These are phyloP conservation scores for Neltuma alba DNA, from an alignment of 306 rosid species.

Conservation along the genomic window DNA sequence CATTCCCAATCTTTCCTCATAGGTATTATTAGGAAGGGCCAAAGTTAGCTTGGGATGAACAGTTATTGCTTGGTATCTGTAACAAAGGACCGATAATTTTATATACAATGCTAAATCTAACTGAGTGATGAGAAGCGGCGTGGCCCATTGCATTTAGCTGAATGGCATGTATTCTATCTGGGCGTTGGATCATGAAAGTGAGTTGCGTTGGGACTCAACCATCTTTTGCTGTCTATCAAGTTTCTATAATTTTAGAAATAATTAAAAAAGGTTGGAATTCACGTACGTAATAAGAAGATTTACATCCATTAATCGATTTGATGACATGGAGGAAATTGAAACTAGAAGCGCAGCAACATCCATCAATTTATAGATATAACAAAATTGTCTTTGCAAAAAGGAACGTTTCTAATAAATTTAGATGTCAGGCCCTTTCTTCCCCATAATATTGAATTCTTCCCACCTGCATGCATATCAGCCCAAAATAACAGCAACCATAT, in stretches of 20 bases:
- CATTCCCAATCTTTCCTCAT: too few relatives aligned
- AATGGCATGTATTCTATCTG: not conserved
- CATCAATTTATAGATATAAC: constrained; percentile 20
- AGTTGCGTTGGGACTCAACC: not conserved
- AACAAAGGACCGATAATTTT: not conserved
- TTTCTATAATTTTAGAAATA: not conserved
- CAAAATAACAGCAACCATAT: not conserved
- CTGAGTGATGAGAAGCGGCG: too few relatives aligned
- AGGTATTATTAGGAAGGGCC: too few relatives aligned
- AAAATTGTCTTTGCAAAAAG: constrained; percentile 25
- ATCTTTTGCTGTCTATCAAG: not conserved
- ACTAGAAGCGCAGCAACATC: not conserved
- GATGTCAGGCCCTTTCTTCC: constrained; percentile 9
- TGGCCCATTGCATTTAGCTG: not conserved
- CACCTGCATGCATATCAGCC: constrained; percentile 31
- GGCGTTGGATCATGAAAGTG: not conserved
- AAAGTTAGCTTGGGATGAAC: not conserved
- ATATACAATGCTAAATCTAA: not conserved
- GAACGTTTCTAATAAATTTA: not conserved
- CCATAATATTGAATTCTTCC: constrained; percentile 13
- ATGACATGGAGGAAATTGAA: not conserved
- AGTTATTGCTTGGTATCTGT: not conserved
- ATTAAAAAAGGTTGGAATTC: not conserved
- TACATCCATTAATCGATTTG: not conserved
- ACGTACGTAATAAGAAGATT: constrained; percentile 4